phyloP scores from a whole-genome alignment of 2,329 filamentous ascomycete species.

The Fusarium torreyae region DNA sequence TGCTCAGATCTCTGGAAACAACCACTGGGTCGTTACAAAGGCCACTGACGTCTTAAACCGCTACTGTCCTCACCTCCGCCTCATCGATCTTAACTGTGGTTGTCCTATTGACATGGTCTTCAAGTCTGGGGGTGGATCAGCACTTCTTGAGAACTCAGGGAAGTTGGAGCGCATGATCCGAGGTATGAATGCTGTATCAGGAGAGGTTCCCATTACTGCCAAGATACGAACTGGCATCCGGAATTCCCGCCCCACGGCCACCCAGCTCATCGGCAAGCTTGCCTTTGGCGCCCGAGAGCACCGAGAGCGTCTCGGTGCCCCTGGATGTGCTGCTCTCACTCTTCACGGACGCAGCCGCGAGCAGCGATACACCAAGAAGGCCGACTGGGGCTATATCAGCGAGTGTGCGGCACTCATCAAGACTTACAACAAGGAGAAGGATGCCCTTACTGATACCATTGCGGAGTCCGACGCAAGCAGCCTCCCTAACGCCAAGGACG shows the following conservation, averaged over 20 bases:
- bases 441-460: slow-evolving; percentile 80
- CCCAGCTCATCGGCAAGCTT: slow-evolving; percentile 85
- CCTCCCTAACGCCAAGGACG: slow-evolving; percentile 74
- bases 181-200: slow-evolving; percentile 95
- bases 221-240: slow-evolving; percentile 95
- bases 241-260: slow-evolving; percentile 83
- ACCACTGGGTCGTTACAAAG: slow-evolving; percentile 91
- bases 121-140: slow-evolving; percentile 89
- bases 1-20: slow-evolving; percentile 92
- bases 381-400: slow-evolving; percentile 96
- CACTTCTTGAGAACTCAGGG: slow-evolving; percentile 86
- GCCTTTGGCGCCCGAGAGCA: slow-evolving; percentile 84
- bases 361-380: slow-evolving; percentile 90
- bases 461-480: slow-evolving; percentile 82
- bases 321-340: slow-evolving; percentile 94
- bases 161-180: slow-evolving; percentile 96
- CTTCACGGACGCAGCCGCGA: slow-evolving; percentile 94
- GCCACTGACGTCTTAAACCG: slow-evolving; percentile 85
- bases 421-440: slow-evolving; percentile 79
- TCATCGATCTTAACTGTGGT: slow-evolving; percentile 96
- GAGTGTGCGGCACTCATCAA: slow-evolving; percentile 90
- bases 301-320: slow-evolving; percentile 77
- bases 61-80: slow-evolving; percentile 85
- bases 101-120: slow-evolving; percentile 97
- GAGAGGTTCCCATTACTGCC: slow-evolving; percentile 90